A percentile compares a stretch with the other conserved stretches of the same genome.
These are phyloP conservation scores for Vanrija humicola DNA, from an alignment of 1,284 basidiomycete species.

Conservation along the genomic window DNA sequence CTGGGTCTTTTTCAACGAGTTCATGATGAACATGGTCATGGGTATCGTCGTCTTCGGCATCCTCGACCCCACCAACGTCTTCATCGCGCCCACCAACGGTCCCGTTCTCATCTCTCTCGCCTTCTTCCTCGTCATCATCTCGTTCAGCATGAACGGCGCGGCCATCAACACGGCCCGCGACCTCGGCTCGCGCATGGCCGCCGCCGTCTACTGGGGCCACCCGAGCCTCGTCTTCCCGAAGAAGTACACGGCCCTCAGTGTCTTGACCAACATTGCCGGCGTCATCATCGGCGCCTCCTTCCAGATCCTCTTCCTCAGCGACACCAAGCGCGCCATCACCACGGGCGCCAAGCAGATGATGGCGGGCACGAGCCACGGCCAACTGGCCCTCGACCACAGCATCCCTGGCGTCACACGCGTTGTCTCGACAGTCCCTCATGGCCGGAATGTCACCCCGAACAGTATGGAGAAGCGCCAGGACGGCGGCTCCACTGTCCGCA, in stretches of 20 bases:
- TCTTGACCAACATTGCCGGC: constrained; percentile 11
- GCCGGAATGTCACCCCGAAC: no score
- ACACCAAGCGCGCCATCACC: constrained; percentile 9
- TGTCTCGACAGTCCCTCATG: no score
- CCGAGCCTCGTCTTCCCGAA: constrained; percentile 4
- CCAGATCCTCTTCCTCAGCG: constrained; percentile 14
- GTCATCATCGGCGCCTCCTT: constrained; percentile 6
- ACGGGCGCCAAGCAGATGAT: not conserved
- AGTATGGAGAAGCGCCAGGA: no score
- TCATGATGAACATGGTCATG: constrained; percentile 1
- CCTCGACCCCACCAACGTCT: constrained; percentile 18
- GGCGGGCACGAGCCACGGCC: no score
- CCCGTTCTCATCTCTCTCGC: constrained; percentile 8
- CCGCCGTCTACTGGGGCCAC: constrained; percentile 7
- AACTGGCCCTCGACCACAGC: not conserved
- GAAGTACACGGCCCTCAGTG: constrained; percentile 4
- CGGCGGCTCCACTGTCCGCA: no score
- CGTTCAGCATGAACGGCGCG: constrained; percentile 6
- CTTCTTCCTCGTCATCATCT: constrained; percentile 8
- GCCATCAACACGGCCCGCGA: constrained; percentile 18
- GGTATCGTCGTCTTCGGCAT: constrained; percentile 8
- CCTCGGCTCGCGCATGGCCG: constrained; percentile 14
- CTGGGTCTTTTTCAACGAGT: constrained; percentile 13
- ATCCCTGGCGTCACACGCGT: no score
- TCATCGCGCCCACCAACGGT: constrained; percentile 2